These are phyloP conservation scores for Pyrenochaeta sp. DNA, from an alignment of 2,329 filamentous ascomycete species.

Conservation along the genomic window DNA sequence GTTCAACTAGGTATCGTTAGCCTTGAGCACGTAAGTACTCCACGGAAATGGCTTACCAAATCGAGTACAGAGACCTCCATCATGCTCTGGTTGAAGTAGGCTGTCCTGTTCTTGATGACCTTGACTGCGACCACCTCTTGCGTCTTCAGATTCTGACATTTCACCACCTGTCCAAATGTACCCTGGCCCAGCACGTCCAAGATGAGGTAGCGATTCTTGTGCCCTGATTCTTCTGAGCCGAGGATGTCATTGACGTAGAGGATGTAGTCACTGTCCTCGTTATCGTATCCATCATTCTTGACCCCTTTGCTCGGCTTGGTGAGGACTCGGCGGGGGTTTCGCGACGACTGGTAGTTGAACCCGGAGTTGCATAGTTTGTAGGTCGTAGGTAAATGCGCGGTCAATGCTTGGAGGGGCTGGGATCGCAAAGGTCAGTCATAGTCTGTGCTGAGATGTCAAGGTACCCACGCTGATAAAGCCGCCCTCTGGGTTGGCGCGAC, in stretches of 20 bases:
- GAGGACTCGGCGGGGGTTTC: slow-evolving; percentile 92
- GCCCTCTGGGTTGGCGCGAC: slow-evolving; percentile 93
- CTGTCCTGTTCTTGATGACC: slow-evolving; percentile 98
- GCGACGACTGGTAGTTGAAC: slow-evolving; percentile 98
- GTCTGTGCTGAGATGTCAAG: not conserved
- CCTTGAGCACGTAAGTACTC: slow-evolving; percentile 3
- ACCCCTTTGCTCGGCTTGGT: slow-evolving; percentile 98
- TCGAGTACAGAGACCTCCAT: slow-evolving; percentile 99
- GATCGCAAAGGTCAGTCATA: slow-evolving; percentile 23
- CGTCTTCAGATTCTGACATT: slow-evolving; percentile 97
- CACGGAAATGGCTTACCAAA: slow-evolving; percentile 69
- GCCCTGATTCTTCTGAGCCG: slow-evolving; percentile 95
- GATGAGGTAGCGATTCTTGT: slow-evolving; percentile 99
- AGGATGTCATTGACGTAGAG: slow-evolving; percentile 99
- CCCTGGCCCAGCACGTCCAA: slow-evolving; percentile 96
- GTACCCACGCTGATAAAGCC: slow-evolving; percentile 91
- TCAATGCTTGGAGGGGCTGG: slow-evolving; percentile 93
- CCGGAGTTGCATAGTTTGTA: slow-evolving; percentile 98
- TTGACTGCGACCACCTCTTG: slow-evolving; percentile 99
- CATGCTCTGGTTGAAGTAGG: slow-evolving; percentile 99
- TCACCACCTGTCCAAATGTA: slow-evolving; percentile 98
- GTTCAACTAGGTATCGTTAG: slow-evolving; percentile 71
- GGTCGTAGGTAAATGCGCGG: slow-evolving; percentile 88
- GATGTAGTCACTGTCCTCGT: slow-evolving; percentile 99
- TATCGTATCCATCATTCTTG: slow-evolving; percentile 99